A percentile compares a stretch with the other conserved stretches of the same genome.
Conservation (phyloP, 495 filamentous ascomycete species). For the Endocarpon pusillum region DNA sequence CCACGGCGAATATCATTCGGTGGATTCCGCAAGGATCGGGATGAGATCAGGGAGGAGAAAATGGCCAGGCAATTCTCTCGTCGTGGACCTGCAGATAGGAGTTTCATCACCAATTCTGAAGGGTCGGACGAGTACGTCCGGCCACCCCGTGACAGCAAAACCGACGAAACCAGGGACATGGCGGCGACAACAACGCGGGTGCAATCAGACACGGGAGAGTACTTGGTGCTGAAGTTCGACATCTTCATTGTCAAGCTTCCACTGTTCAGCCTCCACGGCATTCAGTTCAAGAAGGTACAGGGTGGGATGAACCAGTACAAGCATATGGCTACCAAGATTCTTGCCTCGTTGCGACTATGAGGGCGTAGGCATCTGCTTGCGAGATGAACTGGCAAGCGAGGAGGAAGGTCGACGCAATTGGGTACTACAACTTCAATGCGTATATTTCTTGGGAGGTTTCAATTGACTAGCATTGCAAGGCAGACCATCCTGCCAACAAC, state of each 20-base stretch:
- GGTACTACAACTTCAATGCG: not conserved
- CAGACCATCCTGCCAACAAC: too few relatives aligned
- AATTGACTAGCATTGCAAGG: too few relatives aligned
- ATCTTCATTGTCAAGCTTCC: conserved; percentile 97
- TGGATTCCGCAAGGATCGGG: conserved; percentile 41
- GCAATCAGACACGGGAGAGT: conserved; percentile 66
- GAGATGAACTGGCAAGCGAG: not conserved
- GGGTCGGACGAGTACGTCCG: conserved; percentile 52
- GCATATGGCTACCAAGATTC: conserved; percentile 88
- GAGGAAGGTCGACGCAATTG: not conserved
- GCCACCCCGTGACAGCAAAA: conserved; percentile 21
- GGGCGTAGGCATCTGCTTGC: too few relatives aligned
- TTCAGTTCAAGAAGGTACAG: conserved; percentile 95
- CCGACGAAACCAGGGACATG: conserved; percentile 32
- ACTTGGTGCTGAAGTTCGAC: conserved; percentile 74
- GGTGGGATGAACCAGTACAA: conserved; percentile 98
- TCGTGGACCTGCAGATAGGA: conserved; percentile 41
- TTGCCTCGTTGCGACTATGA: conserved; percentile 72
- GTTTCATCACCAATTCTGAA: conserved; percentile 61
- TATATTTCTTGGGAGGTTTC: too few relatives aligned
- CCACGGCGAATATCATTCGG: conserved; percentile 72
- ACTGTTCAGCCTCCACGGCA: conserved; percentile 77
- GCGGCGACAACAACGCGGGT: conserved; percentile 77
- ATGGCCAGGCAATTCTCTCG: conserved; percentile 14
- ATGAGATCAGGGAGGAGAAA: conserved; percentile 30